phyloP scores from a whole-genome alignment of 1,139 yeast species.

The Pichia sp. region DNA sequence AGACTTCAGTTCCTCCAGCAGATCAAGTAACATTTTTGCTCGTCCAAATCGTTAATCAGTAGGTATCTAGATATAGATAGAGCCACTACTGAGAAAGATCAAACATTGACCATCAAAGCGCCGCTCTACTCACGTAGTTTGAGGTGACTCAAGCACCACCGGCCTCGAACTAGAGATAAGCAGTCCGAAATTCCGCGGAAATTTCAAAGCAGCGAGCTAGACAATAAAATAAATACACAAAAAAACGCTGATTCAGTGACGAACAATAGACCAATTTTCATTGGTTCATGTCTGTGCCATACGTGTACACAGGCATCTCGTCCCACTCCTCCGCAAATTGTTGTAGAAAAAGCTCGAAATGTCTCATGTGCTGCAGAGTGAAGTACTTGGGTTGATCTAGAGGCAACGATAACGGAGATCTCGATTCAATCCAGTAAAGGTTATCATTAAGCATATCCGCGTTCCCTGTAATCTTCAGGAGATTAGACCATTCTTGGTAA shows the following conservation, averaged over 20 bases:
- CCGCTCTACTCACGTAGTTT: no score
- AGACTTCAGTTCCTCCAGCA: no score
- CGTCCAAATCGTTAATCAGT: no score
- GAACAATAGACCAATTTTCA: slow-evolving; percentile 5
- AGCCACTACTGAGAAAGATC: no score
- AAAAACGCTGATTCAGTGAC: background rate
- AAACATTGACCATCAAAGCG: no score
- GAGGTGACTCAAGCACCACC: no score
- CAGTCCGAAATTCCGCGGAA: no score
- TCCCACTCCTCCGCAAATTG: slow-evolving; percentile 22
- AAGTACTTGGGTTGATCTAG: slow-evolving; percentile 61
- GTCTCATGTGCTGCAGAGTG: slow-evolving; percentile 37
- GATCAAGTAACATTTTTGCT: no score
- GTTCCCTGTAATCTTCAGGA: slow-evolving; percentile 27
- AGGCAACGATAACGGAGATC: slow-evolving; percentile 62
- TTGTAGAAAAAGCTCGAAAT: slow-evolving; percentile 28
- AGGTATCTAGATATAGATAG: no score
- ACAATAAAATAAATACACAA: background rate
- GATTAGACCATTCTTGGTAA: slow-evolving; percentile 40
- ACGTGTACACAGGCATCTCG: background rate
- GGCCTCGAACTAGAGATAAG: no score
- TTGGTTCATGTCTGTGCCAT: background rate
- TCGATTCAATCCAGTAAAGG: slow-evolving; percentile 31
- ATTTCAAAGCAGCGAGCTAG: no score
- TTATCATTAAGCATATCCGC: slow-evolving; percentile 22